Evolutionary conservation across 2,329 filamentous ascomycete species (phyloP).

Genomic region (Verticillium albo-atrum): DNA sequence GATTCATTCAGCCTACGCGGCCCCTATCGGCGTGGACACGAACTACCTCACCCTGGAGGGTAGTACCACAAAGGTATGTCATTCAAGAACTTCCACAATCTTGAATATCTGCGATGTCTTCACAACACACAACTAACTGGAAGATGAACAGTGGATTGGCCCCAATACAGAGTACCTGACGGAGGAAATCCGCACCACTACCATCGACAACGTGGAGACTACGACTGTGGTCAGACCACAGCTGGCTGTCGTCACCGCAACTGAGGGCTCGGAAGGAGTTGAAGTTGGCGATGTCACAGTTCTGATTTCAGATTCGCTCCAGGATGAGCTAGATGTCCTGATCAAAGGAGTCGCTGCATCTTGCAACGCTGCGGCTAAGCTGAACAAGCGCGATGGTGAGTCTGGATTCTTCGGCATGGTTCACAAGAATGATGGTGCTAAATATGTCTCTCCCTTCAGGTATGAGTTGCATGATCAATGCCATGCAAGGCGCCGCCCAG

Average conservation of each 20-base stretch:
- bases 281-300: conserved; percentile 2
- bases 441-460: too few species aligned
- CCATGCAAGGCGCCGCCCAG: too few species aligned
- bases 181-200: background rate
- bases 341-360: conserved; percentile 1
- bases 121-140: too few species aligned
- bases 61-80: conserved; percentile 1
- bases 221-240: conserved; percentile 1
- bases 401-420: background rate
- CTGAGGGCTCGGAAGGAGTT: background rate
- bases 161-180: background rate
- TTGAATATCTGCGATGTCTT: too few species aligned
- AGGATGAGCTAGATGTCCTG: background rate
- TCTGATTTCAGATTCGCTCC: background rate
- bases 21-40: conserved; percentile 2
- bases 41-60: background rate
- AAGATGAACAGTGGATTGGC: conserved; percentile 1
- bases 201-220: conserved; percentile 1
- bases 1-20: background rate
- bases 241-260: conserved; percentile 1
- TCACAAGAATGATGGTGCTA: too few species aligned
- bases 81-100: too few species aligned
- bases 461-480: too few species aligned
- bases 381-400: conserved; percentile 2
- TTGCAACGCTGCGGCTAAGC: background rate